Percentiles rank a stretch among this genome's conserved stretches.
phyloP scores from a whole-genome alignment of 331 rosid species.

The Malus hybrid region DNA sequence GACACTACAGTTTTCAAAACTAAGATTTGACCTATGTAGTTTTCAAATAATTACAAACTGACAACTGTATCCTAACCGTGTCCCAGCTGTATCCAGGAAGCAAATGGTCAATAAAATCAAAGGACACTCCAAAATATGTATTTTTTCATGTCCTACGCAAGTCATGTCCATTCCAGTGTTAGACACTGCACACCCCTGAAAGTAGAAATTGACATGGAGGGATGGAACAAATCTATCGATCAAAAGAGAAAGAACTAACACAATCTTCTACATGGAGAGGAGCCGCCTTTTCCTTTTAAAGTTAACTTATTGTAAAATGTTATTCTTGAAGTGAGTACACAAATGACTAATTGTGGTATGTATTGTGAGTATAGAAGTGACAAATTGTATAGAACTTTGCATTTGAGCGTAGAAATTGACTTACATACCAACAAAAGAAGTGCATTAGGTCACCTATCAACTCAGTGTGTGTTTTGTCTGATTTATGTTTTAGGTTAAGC shows the following conservation, averaged over 20 bases:
- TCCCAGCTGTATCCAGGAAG: background rate
- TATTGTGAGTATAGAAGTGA: background rate
- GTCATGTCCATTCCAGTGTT: background rate
- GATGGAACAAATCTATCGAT: background rate
- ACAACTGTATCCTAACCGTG: background rate
- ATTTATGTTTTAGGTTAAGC: slow-evolving; percentile 51
- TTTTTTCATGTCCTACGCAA: background rate
- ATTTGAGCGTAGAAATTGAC: background rate
- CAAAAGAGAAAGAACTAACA: background rate
- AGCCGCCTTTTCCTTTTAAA: background rate
- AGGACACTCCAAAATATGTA: background rate
- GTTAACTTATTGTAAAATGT: background rate
- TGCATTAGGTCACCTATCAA: slow-evolving; percentile 7
- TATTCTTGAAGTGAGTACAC: background rate
- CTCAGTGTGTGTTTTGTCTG: background rate
- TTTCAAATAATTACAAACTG: background rate
- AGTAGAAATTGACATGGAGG: background rate
- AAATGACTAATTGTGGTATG: background rate
- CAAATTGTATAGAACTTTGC: background rate
- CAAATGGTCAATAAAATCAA: background rate
- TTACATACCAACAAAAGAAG: background rate
- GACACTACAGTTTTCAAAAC: background rate
- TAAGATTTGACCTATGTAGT: background rate
- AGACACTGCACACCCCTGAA: background rate
- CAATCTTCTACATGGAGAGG: background rate